Base-by-base conservation (phyloP, 2,329 filamentous ascomycete species). In the Xylariaceae sp. region DNA sequence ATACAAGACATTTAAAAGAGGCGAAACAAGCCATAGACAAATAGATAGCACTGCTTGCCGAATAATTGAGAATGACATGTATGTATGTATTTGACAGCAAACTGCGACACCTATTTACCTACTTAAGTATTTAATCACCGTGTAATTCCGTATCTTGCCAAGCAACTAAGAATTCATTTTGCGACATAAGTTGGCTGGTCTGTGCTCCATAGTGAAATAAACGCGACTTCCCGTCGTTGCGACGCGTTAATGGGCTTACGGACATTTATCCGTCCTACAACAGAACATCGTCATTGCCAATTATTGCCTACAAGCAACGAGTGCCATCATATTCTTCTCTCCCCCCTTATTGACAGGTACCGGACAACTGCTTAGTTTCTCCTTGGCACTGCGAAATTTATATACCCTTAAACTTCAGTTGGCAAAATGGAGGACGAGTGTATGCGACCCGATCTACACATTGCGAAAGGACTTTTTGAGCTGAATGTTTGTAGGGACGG, bases 401-500 rank as follows among this genome's bases (percentile, higher is more conserved):
- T 12, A 53, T 37, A 44, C 49, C 59, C 47, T 49, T 55, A 44
- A 55, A 54, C 51, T 44, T 44, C 10, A 32, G 41, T 44, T 44
- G 26, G 23, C 47, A 64, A 52, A 40, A 70, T 70, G 67, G 67
- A 68, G 44, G 67, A 70, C 12, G 67, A 70, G 32, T 70, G 67
- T 70, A 63, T 20, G 65, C 60, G 20, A 50, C 48, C 26, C 44
- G 7, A 57, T 46, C 40, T 19, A 41, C 7, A 43, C 32, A 50
- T 45, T 21, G 40, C 20, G 2, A n/a, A 3, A 26, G 48, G 40
- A 44, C 10, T 20, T 19, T 21, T 47, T 18, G 21, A 49, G 26
- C 53, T 57, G 40, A 63, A 43, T 46, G 1, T 41, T 40, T 43
- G 5, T 55, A 85, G 83, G 86, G 87, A 79, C 83, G 50, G 75